Conservation (phyloP, 1,139 yeast genomes). For the Hanseniaspora uvarum region DNA sequence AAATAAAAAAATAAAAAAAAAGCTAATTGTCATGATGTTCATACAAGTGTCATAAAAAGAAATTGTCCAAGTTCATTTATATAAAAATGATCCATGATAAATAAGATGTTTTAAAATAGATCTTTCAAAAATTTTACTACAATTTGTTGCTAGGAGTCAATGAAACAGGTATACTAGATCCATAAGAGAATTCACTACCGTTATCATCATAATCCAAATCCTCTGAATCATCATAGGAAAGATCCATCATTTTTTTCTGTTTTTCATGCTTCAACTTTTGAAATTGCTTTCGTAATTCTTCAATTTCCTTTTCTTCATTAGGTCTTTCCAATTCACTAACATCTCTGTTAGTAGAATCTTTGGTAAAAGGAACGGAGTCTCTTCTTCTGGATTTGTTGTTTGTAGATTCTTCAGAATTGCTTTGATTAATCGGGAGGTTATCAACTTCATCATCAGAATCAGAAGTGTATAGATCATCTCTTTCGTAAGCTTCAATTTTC, state of each 20-base stretch:
- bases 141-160: conserved; percentile 25
- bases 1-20: too few species aligned
- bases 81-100: background rate
- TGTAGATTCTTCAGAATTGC: background rate
- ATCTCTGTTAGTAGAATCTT: conserved; percentile 19
- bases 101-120: background rate
- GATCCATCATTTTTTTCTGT: conserved; percentile 20
- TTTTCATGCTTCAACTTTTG: conserved; percentile 21
- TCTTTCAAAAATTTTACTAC: background rate
- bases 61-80: too few species aligned
- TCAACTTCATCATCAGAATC: conserved; percentile 3
- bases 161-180: conserved; percentile 23
- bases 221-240: conserved; percentile 19
- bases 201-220: conserved; percentile 21
- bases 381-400: conserved; percentile 17
- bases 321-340: conserved; percentile 17
- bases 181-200: conserved; percentile 22
- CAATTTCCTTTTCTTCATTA: conserved; percentile 18
- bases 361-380: conserved; percentile 19
- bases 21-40: too few species aligned
- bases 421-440: conserved; percentile 29
- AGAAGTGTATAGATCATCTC: conserved; percentile 33
- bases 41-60: too few species aligned
- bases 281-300: conserved; percentile 17
- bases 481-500: conserved; percentile 75